Percentiles rank a stretch among this genome's conserved stretches.
These are phyloP conservation scores for Paramecium caudatum DNA, from an alignment of 73 alveolate species.

Conservation along the genomic window DNA sequence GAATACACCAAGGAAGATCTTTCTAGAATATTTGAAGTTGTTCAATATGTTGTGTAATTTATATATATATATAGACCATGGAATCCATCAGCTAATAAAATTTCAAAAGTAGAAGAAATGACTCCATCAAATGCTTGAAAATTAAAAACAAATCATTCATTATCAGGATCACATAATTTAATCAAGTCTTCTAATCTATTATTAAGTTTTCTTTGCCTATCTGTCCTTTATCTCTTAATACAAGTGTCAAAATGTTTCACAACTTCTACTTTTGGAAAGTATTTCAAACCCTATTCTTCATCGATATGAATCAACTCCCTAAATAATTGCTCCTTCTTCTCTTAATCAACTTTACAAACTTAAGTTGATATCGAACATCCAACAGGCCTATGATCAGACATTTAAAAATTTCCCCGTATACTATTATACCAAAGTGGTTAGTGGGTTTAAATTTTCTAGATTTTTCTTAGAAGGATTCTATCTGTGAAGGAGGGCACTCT, in stretches of 20 bases:
- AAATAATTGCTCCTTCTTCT: not conserved
- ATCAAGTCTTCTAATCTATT: not conserved
- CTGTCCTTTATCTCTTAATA: not conserved
- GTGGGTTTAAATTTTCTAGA: not conserved
- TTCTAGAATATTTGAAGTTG: constrained; percentile 5
- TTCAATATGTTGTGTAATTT: constrained; percentile 13
- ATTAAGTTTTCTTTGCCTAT: not conserved
- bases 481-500: constrained; percentile 96
- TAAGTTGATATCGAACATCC: constrained; percentile 24
- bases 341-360: constrained; percentile 16
- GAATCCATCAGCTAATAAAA: constrained; percentile 43
- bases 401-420: constrained; percentile 9
- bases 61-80: not conserved
- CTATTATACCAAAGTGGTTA: constrained; percentile 11
- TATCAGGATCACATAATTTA: not conserved
- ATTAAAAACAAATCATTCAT: too few species aligned
- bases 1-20: not conserved
- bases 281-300: not conserved
- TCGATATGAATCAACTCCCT: constrained; percentile 11
- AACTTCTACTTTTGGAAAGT: not conserved
- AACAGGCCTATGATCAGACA: constrained; percentile 69
- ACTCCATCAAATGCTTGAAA: not conserved
- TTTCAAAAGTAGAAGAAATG: not conserved
- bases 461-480: constrained; percentile 83
- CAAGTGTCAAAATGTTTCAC: constrained; percentile 11